These are phyloP conservation scores for Hygrocybe punicea DNA, from an alignment of 768 basidiomycete species.

Conservation along the genomic window DNA sequence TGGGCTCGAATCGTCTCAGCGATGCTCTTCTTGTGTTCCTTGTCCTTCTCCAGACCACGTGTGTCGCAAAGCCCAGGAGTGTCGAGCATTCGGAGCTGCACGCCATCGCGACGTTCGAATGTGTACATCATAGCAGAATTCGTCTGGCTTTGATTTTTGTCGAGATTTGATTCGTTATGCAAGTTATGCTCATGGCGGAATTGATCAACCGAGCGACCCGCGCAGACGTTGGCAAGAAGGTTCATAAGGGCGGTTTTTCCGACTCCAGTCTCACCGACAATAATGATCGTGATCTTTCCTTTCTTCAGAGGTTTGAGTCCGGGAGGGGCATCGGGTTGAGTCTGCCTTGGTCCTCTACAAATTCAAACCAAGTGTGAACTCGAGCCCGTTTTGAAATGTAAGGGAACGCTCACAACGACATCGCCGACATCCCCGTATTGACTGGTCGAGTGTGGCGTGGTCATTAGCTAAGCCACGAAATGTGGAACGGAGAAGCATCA, in stretches of 20 bases:
- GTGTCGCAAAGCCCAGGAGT: constrained; percentile 30
- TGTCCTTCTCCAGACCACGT: constrained; percentile 24
- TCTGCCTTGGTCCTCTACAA: not conserved
- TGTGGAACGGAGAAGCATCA: not conserved
- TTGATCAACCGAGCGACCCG: constrained; percentile 6
- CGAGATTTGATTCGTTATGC: constrained; percentile 12
- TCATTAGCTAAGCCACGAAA: not conserved
- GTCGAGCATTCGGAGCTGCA: constrained; percentile 22
- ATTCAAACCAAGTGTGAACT: not conserved
- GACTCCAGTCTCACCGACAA: too few species aligned
- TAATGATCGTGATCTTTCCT: not conserved
- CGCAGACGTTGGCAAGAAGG: constrained; percentile 15
- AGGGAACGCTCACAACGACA: not conserved
- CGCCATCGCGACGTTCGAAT: constrained; percentile 7
- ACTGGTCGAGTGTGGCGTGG: not conserved
- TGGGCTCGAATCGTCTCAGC: constrained; percentile 19
- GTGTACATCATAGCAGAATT: constrained; percentile 12
- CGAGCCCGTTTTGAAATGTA: not conserved
- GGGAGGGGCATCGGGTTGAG: not conserved
- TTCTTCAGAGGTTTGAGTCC: constrained; percentile 5
- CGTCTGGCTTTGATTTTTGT: constrained; percentile 12
- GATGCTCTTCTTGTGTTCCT: constrained; percentile 22
- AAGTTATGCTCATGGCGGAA: constrained; percentile 6
- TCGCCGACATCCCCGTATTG: not conserved
- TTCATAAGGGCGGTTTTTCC: constrained; percentile 17